These are phyloP conservation scores for Fusarium sp. DNA, from an alignment of 2,329 filamentous ascomycete genomes.

Conservation along the genomic window DNA sequence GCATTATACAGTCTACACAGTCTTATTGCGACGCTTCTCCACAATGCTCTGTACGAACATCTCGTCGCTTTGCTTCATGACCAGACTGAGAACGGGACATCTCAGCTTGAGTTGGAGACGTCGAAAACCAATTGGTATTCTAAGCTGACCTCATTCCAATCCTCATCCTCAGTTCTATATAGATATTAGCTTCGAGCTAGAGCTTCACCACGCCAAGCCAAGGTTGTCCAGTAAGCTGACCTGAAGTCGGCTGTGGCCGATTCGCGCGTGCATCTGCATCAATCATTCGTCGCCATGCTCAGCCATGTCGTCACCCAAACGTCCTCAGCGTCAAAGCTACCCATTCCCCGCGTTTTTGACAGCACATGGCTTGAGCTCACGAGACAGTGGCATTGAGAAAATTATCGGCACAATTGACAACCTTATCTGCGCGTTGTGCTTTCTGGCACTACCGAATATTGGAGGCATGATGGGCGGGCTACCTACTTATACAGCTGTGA, in stretches of 20 bases:
- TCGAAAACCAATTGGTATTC: background rate
- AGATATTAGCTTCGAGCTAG: constrained; percentile 1
- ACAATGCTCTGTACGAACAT: background rate
- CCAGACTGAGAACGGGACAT: background rate
- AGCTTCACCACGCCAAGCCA: constrained; percentile 11
- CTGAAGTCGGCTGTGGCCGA: background rate
- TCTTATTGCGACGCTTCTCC: background rate
- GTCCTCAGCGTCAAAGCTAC: constrained; percentile 18
- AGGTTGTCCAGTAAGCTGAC: constrained; percentile 23
- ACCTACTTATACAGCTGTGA: constrained; percentile 21
- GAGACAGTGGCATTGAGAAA: constrained; percentile 5
- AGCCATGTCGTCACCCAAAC: constrained; percentile 37
- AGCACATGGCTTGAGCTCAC: constrained; percentile 29
- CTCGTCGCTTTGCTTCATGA: background rate
- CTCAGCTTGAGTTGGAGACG: background rate
- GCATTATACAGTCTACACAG: background rate
- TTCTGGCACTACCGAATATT: constrained; percentile 8
- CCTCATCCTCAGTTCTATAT: background rate
- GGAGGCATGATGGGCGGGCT: background rate
- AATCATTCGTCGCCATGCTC: constrained; percentile 9
- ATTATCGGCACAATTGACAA: constrained; percentile 1
- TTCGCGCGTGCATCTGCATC: background rate
- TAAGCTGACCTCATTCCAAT: constrained; percentile 22
- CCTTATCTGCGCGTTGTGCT: background rate
- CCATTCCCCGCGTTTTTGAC: constrained; percentile 31